Evolutionary conservation across 2,329 filamentous ascomycete genomes (phyloP), one percentile per base, ranked within the genome.

Genomic region (Talaromyces sp.): DNA sequence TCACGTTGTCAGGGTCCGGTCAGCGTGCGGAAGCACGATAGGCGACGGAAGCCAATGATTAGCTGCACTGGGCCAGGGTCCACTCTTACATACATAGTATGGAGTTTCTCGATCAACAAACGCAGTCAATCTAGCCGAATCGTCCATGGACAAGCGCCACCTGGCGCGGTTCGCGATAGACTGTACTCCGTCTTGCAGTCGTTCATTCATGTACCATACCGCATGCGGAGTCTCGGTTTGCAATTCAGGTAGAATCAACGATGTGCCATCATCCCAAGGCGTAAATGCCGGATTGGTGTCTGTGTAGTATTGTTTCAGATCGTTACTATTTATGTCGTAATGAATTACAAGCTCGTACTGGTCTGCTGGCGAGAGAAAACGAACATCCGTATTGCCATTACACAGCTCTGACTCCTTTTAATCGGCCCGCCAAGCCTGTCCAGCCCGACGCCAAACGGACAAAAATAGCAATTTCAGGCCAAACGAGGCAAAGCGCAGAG

Each of bases 1-100:
- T 56, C 52, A 56, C 31, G 31, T 22, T 56, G 50, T 54, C 52
- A 56, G n/a, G 52, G 52, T 39, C n/a, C 19, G 52, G 52, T 56
- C 52, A 37, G 31, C 7, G 33, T 14, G 52, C 33, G 48, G 48
- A 56, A 35, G 50, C 50, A 54, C 33, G 33, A 22, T 33, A 39
- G 27, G 19, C 50, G 8, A 13, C 31, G 50, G 27, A 35, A 33
- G 31, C 27, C 50, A 22, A 19, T 56, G n/a, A 56, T 39, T 56
- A 8, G 52, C 33, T 19, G 50, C 27, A 4, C 16, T 7, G 16
- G 1, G 48, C 27, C 48, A n/a, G 48, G 27, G 27, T n/a, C 50
- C 50, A 33, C n/a, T 11, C 6, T 13, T 16, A 31, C 27, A 31
- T 31, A 7, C 27, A 31, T 31, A 37, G 3, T 37, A 13, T 19